phyloP scores from a whole-genome alignment of 352 stramenopile species.

The Porosira glacialis region DNA sequence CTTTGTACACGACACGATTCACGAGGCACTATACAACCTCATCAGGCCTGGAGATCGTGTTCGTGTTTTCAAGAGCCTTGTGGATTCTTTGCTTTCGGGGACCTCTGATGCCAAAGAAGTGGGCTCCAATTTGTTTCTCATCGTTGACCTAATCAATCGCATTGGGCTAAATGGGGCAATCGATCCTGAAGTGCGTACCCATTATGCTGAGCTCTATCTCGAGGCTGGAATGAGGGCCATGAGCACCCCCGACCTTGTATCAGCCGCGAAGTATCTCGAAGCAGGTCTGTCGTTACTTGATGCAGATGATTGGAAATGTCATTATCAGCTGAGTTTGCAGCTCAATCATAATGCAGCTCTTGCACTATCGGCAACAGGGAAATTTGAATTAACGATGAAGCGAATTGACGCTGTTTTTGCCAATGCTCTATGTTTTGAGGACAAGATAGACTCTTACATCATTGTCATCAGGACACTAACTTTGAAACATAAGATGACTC shows the following conservation, averaged over 20 bases:
- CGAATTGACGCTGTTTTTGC: conserved; percentile 8
- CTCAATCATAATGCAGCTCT: conserved; percentile 17
- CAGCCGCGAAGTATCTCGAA: conserved; percentile 18
- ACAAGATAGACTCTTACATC: conserved; percentile 23
- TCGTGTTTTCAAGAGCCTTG: conserved; percentile 4
- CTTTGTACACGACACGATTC: conserved; percentile 34
- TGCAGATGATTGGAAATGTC: conserved; percentile 8
- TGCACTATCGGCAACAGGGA: conserved; percentile 8
- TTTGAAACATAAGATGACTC: not conserved
- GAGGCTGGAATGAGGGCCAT: conserved; percentile 15
- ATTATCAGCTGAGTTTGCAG: conserved; percentile 27
- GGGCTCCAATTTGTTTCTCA: conserved; percentile 16
- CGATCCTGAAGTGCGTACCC: not conserved
- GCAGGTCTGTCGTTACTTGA: conserved; percentile 31
- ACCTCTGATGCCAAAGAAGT: conserved; percentile 6
- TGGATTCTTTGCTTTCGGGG: conserved; percentile 4
- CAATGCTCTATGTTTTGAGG: conserved; percentile 23
- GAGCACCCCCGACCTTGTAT: conserved; percentile 20
- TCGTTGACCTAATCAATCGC: conserved; percentile 24
- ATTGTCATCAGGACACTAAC: conserved; percentile 7
- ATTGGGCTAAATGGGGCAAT: not conserved
- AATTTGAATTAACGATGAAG: conserved; percentile 14
- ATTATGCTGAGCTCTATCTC: conserved; percentile 21
- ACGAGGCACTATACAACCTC: conserved; percentile 6
- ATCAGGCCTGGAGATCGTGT: conserved; percentile 7